A percentile compares a stretch with the other conserved stretches of the same genome.
Evolutionary conservation across 768 basidiomycete species (phyloP).

Genomic region (Tulasnella sp.): DNA sequence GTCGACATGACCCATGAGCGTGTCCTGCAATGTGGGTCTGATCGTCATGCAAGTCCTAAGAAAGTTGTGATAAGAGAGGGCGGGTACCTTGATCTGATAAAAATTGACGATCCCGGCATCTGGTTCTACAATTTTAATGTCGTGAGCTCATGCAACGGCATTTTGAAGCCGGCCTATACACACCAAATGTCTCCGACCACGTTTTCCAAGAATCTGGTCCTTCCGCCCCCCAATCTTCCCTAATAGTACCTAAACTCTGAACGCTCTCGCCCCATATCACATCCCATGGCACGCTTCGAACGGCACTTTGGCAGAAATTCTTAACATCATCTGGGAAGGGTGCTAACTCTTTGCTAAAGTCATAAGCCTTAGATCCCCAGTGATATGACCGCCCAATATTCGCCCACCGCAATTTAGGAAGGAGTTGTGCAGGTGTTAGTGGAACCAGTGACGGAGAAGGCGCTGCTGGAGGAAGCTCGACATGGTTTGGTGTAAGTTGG

Average conservation of each 20-base stretch:
- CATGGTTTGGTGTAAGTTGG: conserved; percentile 46
- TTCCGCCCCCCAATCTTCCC: conserved; percentile 41
- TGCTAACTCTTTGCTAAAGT: conserved; percentile 63
- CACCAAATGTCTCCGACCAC: conserved; percentile 77
- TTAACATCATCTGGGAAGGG: conserved; percentile 48
- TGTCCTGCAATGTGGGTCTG: conserved; percentile 41
- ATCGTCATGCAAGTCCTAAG: neutral
- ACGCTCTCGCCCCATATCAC: conserved; percentile 39
- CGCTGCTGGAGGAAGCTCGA: conserved; percentile 39
- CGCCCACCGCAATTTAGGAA: conserved; percentile 82
- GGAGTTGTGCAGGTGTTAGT: conserved; percentile 41
- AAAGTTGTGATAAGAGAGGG: neutral
- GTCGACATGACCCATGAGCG: conserved; percentile 96
- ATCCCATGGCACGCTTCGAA: conserved; percentile 58
- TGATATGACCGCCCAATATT: conserved; percentile 96
- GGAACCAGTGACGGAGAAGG: conserved; percentile 55
- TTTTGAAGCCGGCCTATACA: conserved; percentile 8
- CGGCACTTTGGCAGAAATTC: conserved; percentile 51
- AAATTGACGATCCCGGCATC: conserved; percentile 97
- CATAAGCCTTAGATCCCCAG: conserved; percentile 94
- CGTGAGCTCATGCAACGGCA: neutral
- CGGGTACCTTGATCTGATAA: conserved; percentile 60
- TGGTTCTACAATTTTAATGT: conserved; percentile 47
- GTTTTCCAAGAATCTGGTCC: conserved; percentile 43
- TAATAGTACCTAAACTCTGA: conserved; percentile 16